A percentile compares a stretch with the other conserved stretches of the same genome.
Conservation (phyloP, 768 basidiomycete species). For the Rhodotorula sphaerocarpa region DNA sequence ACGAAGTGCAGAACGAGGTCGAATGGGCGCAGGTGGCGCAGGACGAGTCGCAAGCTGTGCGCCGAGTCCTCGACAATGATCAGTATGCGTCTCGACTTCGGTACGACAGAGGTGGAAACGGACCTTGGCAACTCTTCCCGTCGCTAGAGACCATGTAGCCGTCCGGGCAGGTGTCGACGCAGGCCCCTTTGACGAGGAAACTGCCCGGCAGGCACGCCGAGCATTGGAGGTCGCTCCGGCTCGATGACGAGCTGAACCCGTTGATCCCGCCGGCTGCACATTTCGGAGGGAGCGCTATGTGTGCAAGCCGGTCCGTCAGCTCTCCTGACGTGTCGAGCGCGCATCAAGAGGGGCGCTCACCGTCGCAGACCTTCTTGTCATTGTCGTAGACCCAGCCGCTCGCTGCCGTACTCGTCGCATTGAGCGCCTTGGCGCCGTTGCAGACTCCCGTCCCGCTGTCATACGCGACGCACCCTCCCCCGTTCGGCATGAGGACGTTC, state of each 20-base stretch:
- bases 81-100: too few species aligned
- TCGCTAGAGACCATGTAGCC: constrained; percentile 63
- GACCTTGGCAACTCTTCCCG: constrained; percentile 67
- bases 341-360: constrained; percentile 47
- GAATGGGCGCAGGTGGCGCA: constrained; percentile 65
- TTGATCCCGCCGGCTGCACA: constrained; percentile 71
- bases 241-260: constrained; percentile 62
- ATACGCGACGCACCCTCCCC: constrained; percentile 62
- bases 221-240: constrained; percentile 59
- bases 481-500: constrained; percentile 50
- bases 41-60: constrained; percentile 59
- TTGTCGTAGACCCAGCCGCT: constrained; percentile 62
- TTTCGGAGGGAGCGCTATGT: constrained; percentile 66
- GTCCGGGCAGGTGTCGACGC: constrained; percentile 61
- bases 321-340: too few species aligned
- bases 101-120: too few species aligned
- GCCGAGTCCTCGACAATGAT: too few species aligned
- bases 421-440: neutral
- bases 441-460: constrained; percentile 62
- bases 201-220: constrained; percentile 70
- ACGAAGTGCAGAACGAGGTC: constrained; percentile 65
- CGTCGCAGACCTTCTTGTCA: constrained; percentile 71
- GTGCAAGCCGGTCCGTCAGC: too few species aligned
- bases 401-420: constrained; percentile 8
- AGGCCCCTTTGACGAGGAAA: constrained; percentile 62